phyloP scores from a whole-genome alignment of 441 rosid species.

The Erysimum cheiri region DNA sequence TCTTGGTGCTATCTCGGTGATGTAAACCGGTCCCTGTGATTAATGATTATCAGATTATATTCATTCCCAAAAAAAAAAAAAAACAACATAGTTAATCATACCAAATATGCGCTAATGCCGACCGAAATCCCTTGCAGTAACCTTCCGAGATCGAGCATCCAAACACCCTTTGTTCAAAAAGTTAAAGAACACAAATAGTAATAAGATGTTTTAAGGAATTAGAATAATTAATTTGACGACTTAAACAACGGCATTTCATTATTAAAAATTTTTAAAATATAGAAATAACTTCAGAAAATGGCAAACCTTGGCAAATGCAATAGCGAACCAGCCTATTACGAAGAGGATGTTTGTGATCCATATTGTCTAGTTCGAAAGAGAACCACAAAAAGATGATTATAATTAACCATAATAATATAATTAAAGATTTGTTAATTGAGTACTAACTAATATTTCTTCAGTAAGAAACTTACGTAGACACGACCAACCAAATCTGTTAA shows the following conservation, averaged over 20 bases:
- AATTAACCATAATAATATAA: not conserved
- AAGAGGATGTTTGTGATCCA: conserved; percentile 38
- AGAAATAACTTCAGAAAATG: not conserved
- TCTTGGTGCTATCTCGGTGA: conserved; percentile 46
- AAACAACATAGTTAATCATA: too few relatives aligned
- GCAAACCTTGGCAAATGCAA: conserved; percentile 43
- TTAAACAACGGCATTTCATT: not conserved
- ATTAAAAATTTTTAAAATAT: not conserved
- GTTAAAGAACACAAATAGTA: not conserved
- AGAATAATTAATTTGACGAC: not conserved
- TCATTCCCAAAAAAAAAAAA: not conserved
- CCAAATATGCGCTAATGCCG: conserved; percentile 44
- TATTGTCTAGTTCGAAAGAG: conserved; percentile 29
- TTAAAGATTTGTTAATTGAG: not conserved
- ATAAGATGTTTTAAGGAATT: not conserved
- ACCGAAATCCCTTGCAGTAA: conserved; percentile 40
- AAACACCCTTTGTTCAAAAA: conserved; percentile 31
- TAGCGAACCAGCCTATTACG: conserved; percentile 34
- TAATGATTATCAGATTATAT: not conserved
- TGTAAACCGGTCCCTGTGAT: conserved; percentile 44
- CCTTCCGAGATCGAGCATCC: conserved; percentile 46
- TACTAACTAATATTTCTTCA: not conserved
- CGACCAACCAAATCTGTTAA: conserved; percentile 51
- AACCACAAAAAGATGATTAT: not conserved
- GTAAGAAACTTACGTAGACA: conserved; percentile 39